These are phyloP conservation scores for Spathaspora sp. DNA, from an alignment of 1,139 yeast genomes.

Conservation along the genomic window DNA sequence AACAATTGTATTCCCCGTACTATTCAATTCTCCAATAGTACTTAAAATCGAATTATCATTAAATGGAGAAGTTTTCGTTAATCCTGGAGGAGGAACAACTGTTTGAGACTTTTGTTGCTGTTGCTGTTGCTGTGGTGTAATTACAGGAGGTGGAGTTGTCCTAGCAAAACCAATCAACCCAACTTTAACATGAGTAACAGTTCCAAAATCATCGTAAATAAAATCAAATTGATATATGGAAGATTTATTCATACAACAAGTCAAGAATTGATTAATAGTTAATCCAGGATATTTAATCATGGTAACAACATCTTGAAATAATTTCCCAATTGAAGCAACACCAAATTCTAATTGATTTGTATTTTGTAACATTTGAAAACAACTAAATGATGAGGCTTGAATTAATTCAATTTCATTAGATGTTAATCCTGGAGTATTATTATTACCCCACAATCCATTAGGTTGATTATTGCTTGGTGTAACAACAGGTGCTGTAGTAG, in stretches of 20 bases:
- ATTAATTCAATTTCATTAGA: conserved; percentile 11
- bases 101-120: too few relatives aligned
- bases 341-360: conserved; percentile 41
- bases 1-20: not conserved
- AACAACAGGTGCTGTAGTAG: not conserved
- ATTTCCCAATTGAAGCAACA: conserved; percentile 32
- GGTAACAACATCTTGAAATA: conserved; percentile 34
- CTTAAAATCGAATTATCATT: conserved; percentile 13
- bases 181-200: conserved; percentile 44
- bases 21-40: conserved; percentile 12
- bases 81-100: conserved; percentile 12
- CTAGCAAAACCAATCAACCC: conserved; percentile 11
- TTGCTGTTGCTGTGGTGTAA: conserved; percentile 1
- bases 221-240: conserved; percentile 39
- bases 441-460: conserved; percentile 13
- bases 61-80: conserved; percentile 7
- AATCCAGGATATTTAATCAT: conserved; percentile 28
- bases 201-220: conserved; percentile 48
- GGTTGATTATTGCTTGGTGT: conserved; percentile 3
- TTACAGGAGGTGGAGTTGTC: conserved; percentile 9
- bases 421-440: not conserved
- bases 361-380: conserved; percentile 32
- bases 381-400: conserved; percentile 28
- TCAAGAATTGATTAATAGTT: conserved; percentile 44
- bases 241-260: conserved; percentile 26